Conservation (phyloP, 2,329 filamentous ascomycete species). For the Claviceps monticola region DNA sequence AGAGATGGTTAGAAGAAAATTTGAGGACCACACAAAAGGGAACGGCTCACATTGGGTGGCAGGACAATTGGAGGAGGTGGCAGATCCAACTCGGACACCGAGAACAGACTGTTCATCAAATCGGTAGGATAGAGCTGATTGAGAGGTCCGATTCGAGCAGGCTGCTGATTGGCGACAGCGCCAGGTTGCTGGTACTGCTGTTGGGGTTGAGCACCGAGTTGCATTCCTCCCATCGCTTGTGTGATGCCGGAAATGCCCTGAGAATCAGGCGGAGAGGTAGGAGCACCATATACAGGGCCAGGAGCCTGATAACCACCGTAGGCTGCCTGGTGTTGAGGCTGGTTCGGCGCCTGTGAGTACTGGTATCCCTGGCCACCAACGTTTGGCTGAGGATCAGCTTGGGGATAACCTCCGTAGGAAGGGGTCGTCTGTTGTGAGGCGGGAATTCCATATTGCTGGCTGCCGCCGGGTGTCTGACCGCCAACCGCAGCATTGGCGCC, state of each 20-base stretch:
- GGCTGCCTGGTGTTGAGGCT: constrained; percentile 29
- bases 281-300: constrained; percentile 47
- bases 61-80: constrained; percentile 84
- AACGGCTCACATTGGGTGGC: constrained; percentile 67
- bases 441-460: constrained; percentile 33
- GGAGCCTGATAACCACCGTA: constrained; percentile 27
- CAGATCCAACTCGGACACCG: constrained; percentile 81
- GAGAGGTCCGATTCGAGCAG: constrained; percentile 36
- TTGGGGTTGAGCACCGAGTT: constrained; percentile 42
- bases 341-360: constrained; percentile 29
- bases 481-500: constrained; percentile 63
- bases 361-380: constrained; percentile 26
- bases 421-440: constrained; percentile 25
- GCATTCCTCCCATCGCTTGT: constrained; percentile 75
- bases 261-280: constrained; percentile 12
- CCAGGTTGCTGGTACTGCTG: constrained; percentile 36
- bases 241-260: constrained; percentile 58
- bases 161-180: constrained; percentile 19
- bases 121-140: constrained; percentile 92
- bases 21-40: not conserved
- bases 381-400: constrained; percentile 29
- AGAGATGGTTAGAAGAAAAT: constrained; percentile 21
- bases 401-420: constrained; percentile 47
- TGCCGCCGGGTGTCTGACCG: constrained; percentile 27
- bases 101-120: constrained; percentile 83